Base-by-base conservation (phyloP, 305 asterid species). In the Caryopteris hybrid region DNA sequence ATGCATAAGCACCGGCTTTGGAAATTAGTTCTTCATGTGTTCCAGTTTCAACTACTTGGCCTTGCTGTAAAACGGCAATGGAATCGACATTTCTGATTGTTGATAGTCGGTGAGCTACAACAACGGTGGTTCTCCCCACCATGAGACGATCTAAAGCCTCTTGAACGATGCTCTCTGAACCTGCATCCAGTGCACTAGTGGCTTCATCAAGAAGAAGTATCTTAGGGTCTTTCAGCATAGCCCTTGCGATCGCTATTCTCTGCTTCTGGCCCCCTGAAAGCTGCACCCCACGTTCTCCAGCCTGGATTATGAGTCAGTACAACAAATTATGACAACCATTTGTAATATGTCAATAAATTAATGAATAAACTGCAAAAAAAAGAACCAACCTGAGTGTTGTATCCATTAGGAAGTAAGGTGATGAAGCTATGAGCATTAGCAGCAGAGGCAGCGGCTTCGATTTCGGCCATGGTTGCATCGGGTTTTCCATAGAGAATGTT, bases 141-240 rank as follows among this genome's bases (percentile, higher is more conserved):
- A 95, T 95, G 27, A 95, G 91, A 58, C 97, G 95, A 53, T 95
- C 97, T 10, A 92, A 76, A 62, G 98, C 99, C 69, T 95, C 97
- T 76, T 95, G 98, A 41, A 95, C 97, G 6, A 89, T 86, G 83
- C 86, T 95, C 72, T 95, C 98, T 0, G 99, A 90, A 27, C 94
- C 81, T 7, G 96, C 91, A 36, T 93, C 99, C 1, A 93, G 87
- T 10, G 99, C 97, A 46, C 97, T 90, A 6, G 99, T 93, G 18
- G 99, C 99, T 78, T 93, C 99, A 12, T 93, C 99, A 10, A 90
- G 95, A 60, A 93, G 89, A 61, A 93, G 99, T 68, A 93, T 84
- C 64, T 84, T 93, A 0, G 99, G 96, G 82, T 93, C 81, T 76
- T 90, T 93, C 64, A 93, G 74, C 96, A 93, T 86, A 14, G 99